Conservation (phyloP, 2,329 filamentous ascomycete species). For the Neonectria sp. region DNA sequence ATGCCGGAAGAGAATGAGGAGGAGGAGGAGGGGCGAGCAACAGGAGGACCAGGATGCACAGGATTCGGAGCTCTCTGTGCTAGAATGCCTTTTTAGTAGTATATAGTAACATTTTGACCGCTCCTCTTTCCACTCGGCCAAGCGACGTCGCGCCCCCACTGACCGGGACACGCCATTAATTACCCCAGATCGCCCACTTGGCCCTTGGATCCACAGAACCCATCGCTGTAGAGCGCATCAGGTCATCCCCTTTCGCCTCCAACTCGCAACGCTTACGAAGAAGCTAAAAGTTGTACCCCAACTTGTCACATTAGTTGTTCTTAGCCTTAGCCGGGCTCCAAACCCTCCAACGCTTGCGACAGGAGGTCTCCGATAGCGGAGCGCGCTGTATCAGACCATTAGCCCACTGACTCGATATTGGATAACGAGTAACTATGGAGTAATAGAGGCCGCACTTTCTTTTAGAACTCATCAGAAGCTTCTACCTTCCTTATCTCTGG, state of each 20-base stretch:
- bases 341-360: conserved; percentile 13
- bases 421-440: neutral
- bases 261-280: neutral
- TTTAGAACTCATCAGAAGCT: conserved; percentile 4
- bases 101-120: too few relatives aligned
- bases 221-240: too few relatives aligned
- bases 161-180: too few relatives aligned
- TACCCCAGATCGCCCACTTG: too few relatives aligned
- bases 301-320: neutral
- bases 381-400: conserved; percentile 19
- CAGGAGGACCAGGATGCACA: too few relatives aligned
- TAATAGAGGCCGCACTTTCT: conserved; percentile 4
- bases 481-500: conserved; percentile 11
- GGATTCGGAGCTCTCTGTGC: too few relatives aligned
- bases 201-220: too few relatives aligned
- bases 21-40: too few relatives aligned
- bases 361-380: conserved; percentile 19
- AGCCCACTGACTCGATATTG: conserved; percentile 9
- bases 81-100: too few relatives aligned
- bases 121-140: too few relatives aligned
- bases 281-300: neutral
- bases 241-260: neutral
- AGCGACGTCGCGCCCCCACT: too few relatives aligned
- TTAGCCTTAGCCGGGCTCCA: neutral
- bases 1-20: too few relatives aligned